A percentile compares a stretch with the other conserved stretches of the same genome.
These are phyloP conservation scores for Alternaria gaisen DNA, from an alignment of 2,329 filamentous ascomycete species.

Conservation along the genomic window DNA sequence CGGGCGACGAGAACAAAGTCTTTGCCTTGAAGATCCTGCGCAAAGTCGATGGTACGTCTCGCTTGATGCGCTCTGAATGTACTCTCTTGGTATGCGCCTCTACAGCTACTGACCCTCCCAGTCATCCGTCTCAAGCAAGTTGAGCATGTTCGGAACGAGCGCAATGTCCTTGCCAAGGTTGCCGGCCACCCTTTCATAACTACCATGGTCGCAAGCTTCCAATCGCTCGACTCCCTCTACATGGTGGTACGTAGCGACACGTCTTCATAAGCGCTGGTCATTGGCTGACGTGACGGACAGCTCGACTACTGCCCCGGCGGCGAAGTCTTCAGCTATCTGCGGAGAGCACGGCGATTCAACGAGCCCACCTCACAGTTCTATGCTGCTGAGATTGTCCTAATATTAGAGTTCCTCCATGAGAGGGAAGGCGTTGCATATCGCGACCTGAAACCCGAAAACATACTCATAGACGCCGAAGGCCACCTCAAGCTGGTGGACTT, in stretches of 20 bases:
- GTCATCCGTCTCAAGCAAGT: slow-evolving; percentile 86
- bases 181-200: slow-evolving; percentile 87
- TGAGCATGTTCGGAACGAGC: slow-evolving; percentile 86
- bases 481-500: slow-evolving; percentile 87
- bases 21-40: slow-evolving; percentile 84
- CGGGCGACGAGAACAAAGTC: slow-evolving; percentile 69
- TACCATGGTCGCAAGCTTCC: slow-evolving; percentile 78
- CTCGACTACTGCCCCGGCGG: slow-evolving; percentile 85
- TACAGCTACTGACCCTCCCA: slow-evolving; percentile 44
- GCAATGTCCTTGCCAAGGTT: slow-evolving; percentile 78
- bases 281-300: slow-evolving; percentile 42
- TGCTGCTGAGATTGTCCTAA: slow-evolving; percentile 82
- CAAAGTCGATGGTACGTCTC: slow-evolving; percentile 60
- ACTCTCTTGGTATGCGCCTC: slow-evolving; percentile 2
- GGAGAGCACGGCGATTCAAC: slow-evolving; percentile 80
- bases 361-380: slow-evolving; percentile 83
- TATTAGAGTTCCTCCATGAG: slow-evolving; percentile 83
- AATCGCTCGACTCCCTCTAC: slow-evolving; percentile 80
- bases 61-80: not conserved
- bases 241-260: slow-evolving; percentile 66
- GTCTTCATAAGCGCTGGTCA: not conserved
- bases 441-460: slow-evolving; percentile 84
- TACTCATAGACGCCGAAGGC: slow-evolving; percentile 77
- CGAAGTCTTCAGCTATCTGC: slow-evolving; percentile 84
- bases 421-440: slow-evolving; percentile 81